phyloP scores from a whole-genome alignment of 306 rosid genomes.

The Cucumis hystrix region DNA sequence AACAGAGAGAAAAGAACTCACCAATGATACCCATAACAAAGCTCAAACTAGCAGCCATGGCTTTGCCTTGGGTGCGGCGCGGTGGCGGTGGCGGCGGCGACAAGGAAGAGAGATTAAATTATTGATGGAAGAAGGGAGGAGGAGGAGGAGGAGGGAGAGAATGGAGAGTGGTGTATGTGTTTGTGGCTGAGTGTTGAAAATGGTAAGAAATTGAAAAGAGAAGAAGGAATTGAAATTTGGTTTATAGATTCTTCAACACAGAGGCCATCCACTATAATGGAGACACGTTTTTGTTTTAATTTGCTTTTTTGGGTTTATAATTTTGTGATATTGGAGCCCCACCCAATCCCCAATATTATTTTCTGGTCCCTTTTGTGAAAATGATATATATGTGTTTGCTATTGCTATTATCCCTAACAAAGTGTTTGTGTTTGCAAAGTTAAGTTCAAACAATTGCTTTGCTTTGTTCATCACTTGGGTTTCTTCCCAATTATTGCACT shows the following conservation, averaged over 20 bases:
- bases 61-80: too few relatives aligned
- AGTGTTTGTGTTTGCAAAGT: background rate
- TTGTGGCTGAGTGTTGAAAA: background rate
- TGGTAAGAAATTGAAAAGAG: background rate
- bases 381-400: background rate
- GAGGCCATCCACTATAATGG: background rate
- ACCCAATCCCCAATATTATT: background rate
- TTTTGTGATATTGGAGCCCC: background rate
- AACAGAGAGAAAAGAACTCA: background rate
- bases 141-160: background rate
- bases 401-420: background rate
- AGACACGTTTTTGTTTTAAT: background rate
- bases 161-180: background rate
- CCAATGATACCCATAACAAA: constrained; percentile 6
- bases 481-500: background rate
- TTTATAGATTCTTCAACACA: background rate
- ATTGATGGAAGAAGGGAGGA: background rate
- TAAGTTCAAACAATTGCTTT: background rate
- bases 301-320: background rate
- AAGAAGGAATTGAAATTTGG: background rate
- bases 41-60: constrained; percentile 1
- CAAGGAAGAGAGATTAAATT: background rate
- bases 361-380: background rate
- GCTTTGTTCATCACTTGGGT: background rate
- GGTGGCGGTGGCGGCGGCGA: background rate